A percentile compares a stretch with the other conserved stretches of the same genome.
Evolutionary conservation across 1,284 basidiomycete species (phyloP).

Genomic region (Cryptococcus jaspeensis): DNA sequence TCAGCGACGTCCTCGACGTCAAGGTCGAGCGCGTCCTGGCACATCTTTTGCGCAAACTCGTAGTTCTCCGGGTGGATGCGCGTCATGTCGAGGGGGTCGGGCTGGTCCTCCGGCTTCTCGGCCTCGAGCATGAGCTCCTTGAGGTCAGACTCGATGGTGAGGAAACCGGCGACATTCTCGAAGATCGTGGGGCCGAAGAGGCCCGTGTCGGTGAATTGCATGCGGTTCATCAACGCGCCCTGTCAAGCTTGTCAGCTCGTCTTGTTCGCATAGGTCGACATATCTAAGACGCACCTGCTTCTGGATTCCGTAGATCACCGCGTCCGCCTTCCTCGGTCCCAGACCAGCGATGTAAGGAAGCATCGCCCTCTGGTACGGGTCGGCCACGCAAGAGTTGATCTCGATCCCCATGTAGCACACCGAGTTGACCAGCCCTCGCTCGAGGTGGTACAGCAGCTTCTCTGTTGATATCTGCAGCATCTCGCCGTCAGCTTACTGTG

Average conservation of each 20-base stretch:
- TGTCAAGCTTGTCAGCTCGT: slow-evolving; percentile 38
- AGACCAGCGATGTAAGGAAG: slow-evolving; percentile 90
- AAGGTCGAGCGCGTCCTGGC: slow-evolving; percentile 90
- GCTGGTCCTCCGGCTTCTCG: slow-evolving; percentile 62
- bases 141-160: slow-evolving; percentile 75
- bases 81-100: slow-evolving; percentile 91
- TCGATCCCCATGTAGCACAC: slow-evolving; percentile 93
- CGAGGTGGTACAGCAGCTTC: slow-evolving; percentile 76
- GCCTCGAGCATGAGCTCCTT: slow-evolving; percentile 55
- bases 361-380: slow-evolving; percentile 81
- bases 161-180: slow-evolving; percentile 85
- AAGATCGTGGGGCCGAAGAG: slow-evolving; percentile 83
- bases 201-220: slow-evolving; percentile 71
- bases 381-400: slow-evolving; percentile 85
- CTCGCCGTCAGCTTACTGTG: slow-evolving; percentile 10
- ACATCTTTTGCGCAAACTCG: slow-evolving; percentile 97
- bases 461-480: slow-evolving; percentile 70
- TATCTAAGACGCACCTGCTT: slow-evolving; percentile 58
- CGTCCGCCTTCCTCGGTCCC: slow-evolving; percentile 90
- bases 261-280: neutral
- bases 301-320: slow-evolving; percentile 76
- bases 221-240: slow-evolving; percentile 78
- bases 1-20: slow-evolving; percentile 93
- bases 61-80: slow-evolving; percentile 98
- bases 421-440: slow-evolving; percentile 83